Conservation (phyloP, 306 rosid species). For the Ceratonia siliqua region DNA sequence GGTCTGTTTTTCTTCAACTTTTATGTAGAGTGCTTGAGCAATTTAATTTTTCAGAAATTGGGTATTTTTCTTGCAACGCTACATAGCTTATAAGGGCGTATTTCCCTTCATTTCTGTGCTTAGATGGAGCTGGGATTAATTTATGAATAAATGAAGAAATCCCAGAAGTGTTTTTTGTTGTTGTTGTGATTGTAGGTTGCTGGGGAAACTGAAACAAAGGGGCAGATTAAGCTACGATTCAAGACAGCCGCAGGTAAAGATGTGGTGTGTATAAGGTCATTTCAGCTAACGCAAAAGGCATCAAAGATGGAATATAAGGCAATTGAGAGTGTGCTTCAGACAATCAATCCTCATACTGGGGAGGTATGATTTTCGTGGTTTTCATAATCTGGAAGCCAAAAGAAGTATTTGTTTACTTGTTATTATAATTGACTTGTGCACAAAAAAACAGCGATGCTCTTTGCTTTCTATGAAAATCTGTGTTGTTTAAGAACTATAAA, state of each 20-base stretch:
- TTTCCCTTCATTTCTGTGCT: background rate
- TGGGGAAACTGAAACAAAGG: slow-evolving; percentile 95
- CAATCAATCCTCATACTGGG: slow-evolving; percentile 88
- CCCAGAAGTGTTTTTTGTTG: background rate
- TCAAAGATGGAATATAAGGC: slow-evolving; percentile 97
- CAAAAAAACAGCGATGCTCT: background rate
- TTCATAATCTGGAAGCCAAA: background rate
- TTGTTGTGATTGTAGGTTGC: slow-evolving; percentile 54
- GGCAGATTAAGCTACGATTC: slow-evolving; percentile 92
- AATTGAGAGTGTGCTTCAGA: slow-evolving; percentile 94
- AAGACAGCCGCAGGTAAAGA: slow-evolving; percentile 88
- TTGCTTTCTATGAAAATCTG: background rate
- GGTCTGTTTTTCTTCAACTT: slow-evolving; percentile 38
- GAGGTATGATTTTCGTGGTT: slow-evolving; percentile 50
- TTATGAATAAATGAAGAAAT: background rate
- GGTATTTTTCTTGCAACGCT: background rate
- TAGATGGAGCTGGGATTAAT: background rate
- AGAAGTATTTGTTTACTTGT: background rate
- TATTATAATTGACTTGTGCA: background rate
- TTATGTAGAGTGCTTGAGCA: background rate
- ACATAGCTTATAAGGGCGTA: background rate
- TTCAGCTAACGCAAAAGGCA: slow-evolving; percentile 91
- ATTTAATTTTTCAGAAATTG: background rate
- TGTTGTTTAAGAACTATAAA: background rate
- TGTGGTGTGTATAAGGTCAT: slow-evolving; percentile 86